Evolutionary conservation across 2,329 filamentous ascomycete species (phyloP).

Genomic region (Incumbomyces delicatus): DNA sequence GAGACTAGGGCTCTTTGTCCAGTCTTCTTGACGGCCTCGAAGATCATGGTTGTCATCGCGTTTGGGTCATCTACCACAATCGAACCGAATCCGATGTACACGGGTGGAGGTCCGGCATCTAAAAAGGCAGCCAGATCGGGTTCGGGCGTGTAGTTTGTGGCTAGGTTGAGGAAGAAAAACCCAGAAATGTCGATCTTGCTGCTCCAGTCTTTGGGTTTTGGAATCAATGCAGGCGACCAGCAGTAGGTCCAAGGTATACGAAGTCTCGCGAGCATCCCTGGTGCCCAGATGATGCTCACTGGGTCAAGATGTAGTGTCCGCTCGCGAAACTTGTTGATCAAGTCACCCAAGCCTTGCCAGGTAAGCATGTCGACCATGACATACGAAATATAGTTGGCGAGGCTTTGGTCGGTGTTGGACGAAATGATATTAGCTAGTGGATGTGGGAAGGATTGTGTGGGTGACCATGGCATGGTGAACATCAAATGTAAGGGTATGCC

Average conservation of each 20-base stretch:
- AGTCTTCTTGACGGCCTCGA: conserved; percentile 56
- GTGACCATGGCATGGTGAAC: conserved; percentile 93
- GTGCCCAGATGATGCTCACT: conserved; percentile 71
- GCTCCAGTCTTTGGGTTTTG: conserved; percentile 69
- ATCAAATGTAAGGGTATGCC: conserved; percentile 73
- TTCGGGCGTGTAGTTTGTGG: conserved; percentile 56
- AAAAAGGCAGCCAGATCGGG: conserved; percentile 58
- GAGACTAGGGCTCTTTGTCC: conserved; percentile 73
- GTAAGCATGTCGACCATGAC: conserved; percentile 82
- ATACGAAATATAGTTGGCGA: conserved; percentile 77
- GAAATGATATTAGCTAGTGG: conserved; percentile 73
- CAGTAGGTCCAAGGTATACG: conserved; percentile 82
- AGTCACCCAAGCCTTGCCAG: conserved; percentile 82
- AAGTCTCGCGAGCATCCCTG: conserved; percentile 65
- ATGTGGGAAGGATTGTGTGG: conserved; percentile 76
- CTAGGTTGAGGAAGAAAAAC: conserved; percentile 64
- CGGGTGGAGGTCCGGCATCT: conserved; percentile 57
- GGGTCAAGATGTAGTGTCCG: conserved; percentile 65
- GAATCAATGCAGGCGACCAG: conserved; percentile 75
- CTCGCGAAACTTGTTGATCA: conserved; percentile 79
- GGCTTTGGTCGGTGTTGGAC: conserved; percentile 62
- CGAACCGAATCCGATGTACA: conserved; percentile 76
- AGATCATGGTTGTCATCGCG: conserved; percentile 59
- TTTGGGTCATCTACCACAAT: conserved; percentile 72
- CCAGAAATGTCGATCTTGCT: conserved; percentile 62